Evolutionary conservation across 2,329 filamentous ascomycete genomes (phyloP), one percentile per base, ranked within the genome.

Genomic region (Stachybotrys chlorohalonatus): DNA sequence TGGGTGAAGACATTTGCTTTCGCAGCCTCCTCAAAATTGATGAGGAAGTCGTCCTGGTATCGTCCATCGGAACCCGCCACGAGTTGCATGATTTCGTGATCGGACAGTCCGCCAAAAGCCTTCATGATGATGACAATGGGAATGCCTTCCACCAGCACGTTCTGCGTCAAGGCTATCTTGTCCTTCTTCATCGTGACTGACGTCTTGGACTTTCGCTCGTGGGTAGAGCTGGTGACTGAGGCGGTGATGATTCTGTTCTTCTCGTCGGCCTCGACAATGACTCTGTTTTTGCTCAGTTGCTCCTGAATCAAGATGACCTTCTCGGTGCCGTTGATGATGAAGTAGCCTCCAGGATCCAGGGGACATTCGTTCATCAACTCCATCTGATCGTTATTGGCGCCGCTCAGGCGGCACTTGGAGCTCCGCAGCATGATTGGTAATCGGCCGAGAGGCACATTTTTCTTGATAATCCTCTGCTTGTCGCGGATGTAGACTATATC

Each of bases 261-360:
- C 53, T 86, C 81, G 64, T 93, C 89, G 54, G 90, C 86, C 72
- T 99, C 95, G 15, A 99, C 93, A 68, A 99, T 96, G 65, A 99
- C 89, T 75, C 94, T 85, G 72, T 99, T 99, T 81, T 99, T 99
- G 80, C 94, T 99, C 67, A 99, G 77, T 73, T 99, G 94, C 68
- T 99, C 95, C 71, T 99, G 94, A 13, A 99, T 95, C 48, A 99
- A 76, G 66, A 99, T 99, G 62, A 99, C 94, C 76, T 99, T 99
- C 70, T 99, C 94, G 17, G 95, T 96, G 50, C 94, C 94, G 64
- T 93, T 90, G 61, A 97, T 91, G 65, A 99, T 94, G 66, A 99
- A 99, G 70, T 99, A 99, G 53, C 94, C 94, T 59, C 94, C 94
- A 1, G 95, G 94, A 66, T 99, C 94, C 47, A 99, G 78, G 13